Base-by-base conservation (phyloP, 768 basidiomycete genomes). In the Psilocybe cyanescens region DNA sequence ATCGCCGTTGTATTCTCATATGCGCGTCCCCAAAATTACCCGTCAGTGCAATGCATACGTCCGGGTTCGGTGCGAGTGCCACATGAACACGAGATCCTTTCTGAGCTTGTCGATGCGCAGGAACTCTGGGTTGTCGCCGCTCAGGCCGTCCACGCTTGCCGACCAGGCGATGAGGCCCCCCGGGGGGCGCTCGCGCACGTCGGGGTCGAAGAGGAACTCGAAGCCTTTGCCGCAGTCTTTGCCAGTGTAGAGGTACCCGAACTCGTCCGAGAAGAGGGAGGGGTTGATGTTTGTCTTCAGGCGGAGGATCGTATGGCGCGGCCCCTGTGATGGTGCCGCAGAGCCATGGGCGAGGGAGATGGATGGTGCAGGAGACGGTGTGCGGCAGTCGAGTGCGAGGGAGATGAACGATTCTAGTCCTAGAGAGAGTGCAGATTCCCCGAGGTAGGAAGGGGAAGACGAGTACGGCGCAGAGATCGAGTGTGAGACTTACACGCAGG, bases 221-320 rank as follows among this genome's bases (percentile, higher is more conserved):
- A 94, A 94, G 3, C 90, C 90, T 70, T 91, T 90, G 57, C 93
- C 92, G 62, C 95, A 86, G 33, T 92, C 92, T 72, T 91, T 89
- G 12, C 92, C 94, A 0, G 97, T 97, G 73, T 99, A 99, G 1
- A 98, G 84, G 71, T 95, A 97, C 72, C 97, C 95, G 41, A 98
- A 85, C 71, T 96, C 91, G 51, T 95, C 91, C 19, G 89, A 83
- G 74, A 98, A 97, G 37, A 98, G 81, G 9, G 88, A 83, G 0
- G 93, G 88, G 62, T 90, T 93, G 58, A 88, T 90, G 46, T 81
- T 78, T 7, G 90, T 86, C n/a, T 83, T 81, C 8, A 94, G 74
- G 17, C 90, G 85, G 46, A 92, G 79, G n/a, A 90, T 64, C 4
- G 78, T 75, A 41, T 78, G 79, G 46, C 77, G 65, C 46, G 69